Base-by-base conservation (phyloP, 1,284 basidiomycete species). In the Malassezia arunalokei region DNA sequence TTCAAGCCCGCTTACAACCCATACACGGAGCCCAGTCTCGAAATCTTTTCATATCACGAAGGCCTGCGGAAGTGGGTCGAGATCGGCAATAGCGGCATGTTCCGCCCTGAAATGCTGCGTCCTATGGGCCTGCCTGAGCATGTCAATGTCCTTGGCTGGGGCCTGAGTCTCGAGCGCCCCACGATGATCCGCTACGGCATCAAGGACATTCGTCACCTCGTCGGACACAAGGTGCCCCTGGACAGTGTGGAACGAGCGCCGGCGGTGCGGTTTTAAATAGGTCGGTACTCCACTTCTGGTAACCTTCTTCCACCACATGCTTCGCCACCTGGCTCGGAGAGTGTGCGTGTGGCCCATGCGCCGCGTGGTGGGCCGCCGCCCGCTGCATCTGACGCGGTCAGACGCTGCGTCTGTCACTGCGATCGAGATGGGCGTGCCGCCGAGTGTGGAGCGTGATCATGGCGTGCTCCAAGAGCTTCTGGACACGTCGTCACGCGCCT, bases 121-220 rank as follows among this genome's bases (percentile, higher is more conserved):
- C 90, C 94, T 8, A 98, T 98, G 91, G 94, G 94, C 39, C 83
- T 99, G 70, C 94, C 94, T 3, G 87, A 90, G 63, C 90, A 91
- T 64, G 90, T 98, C 8, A 84, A 91, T 47, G 92, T 96, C 3
- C 85, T 94, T 61, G 94, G 94, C 15, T 99, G 92, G 89, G 94
- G 94, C 50, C 81, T 99, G 61, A 83, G 84, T 69, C 78, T 98
- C 32, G 94, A 98, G 76, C 78, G 94, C 58, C 94, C 94, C n/a
- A 98, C 94, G 1, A 98, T 99, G 94, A 98, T 99, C 58, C 73
- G 76, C 40, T 80, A 80, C 71, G 78, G 77, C 33, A 92, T 98
- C 73, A 91, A 84, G 74, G 96, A 99, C 74, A 99, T 99, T 66
- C 80, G 94, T 58, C 90, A 92, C 33, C 78, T 99, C 41, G 87